Evolutionary conservation across 306 rosid genomes (phyloP), one percentile per base, ranked within the genome.

Genomic region (Rosa rugosa): DNA sequence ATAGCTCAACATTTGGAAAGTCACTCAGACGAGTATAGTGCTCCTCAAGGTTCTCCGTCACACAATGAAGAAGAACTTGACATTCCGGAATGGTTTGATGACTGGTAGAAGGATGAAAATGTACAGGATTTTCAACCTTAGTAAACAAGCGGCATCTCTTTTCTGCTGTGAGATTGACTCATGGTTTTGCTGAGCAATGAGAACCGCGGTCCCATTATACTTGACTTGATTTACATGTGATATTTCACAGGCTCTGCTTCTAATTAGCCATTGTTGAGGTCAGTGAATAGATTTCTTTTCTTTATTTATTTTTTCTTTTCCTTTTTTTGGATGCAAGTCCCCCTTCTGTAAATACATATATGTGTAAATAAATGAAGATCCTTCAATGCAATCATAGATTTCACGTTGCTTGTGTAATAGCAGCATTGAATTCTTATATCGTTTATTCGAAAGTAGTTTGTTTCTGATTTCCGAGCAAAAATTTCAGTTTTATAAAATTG

Each of bases 41-140:
- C 70, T 75, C 67, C 95, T 79, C 83, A 71, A 65, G 84, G 42
- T 68, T 88, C 97, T 64, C 83, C 85, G 11, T 78, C 84, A 20
- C 83, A 77, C 20, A 89, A 90, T 77, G 83, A 73, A 51, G 92
- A 87, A 68, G 93, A 89, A 78, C 85, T 77, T 49, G 85, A 89
- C 23, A 78, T 73, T 78, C 93, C 98, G 9, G 96, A 93, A 83
- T 93, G 97, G 99, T 88, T 95, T 68, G 94, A 89, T 75, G 93
- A 93, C 71, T 95, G 99, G 99, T 95, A 95, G 82, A 75, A 78
- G 83, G 70, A 70, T 59, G 68, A 72, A 47, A 62, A 80, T 66
- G 31, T 54, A 76, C 18, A 63, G 71, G 80, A 74, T 18, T 81
- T 78, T 84, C 76, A 49, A 65, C 74, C 25, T 81, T 49, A 73